Evolutionary conservation across 163 green algal genomes (phyloP), one percentile per base, ranked within the genome.

Genomic region (Trebouxia gelatinosa): DNA sequence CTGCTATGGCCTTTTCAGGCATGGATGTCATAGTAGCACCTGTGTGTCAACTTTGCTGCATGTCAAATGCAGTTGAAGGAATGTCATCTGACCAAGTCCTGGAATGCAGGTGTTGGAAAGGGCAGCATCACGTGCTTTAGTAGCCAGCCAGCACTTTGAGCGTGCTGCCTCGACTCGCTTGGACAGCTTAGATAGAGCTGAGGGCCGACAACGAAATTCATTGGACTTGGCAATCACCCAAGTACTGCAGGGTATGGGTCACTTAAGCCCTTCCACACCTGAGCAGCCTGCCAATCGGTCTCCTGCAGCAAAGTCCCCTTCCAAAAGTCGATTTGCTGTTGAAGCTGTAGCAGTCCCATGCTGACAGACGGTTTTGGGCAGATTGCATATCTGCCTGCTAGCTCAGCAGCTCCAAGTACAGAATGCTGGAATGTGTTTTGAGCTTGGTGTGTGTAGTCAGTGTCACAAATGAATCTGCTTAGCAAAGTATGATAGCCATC

Each of bases 391-490:
- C 51, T 61, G 51, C n/a, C n/a, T n/a, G n/a, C n/a, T 61, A 21
- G 51, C 51, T 61, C 17, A 61, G n/a, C 17, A 21, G 51, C 51
- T 6, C 28, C 51, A 61, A 21, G 51, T 61, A 21, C 51, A 21
- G n/a, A 21, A 61, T 61, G 51, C 51, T 61, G 51, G 51, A 21
- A 61, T 61, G 51, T 61, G 51, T 61, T 61, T n/a, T n/a, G n/a
- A n/a, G n/a, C n/a, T n/a, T n/a, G n/a, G n/a, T n/a, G n/a, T n/a
- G n/a, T n/a, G n/a, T n/a, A n/a, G n/a, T n/a, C n/a, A n/a, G n/a
- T n/a, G n/a, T n/a, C n/a, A n/a, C n/a, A n/a, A n/a, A n/a, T n/a
- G n/a, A n/a, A n/a, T n/a, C n/a, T n/a, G n/a, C n/a, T n/a, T n/a
- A n/a, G n/a, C n/a, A n/a, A n/a, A n/a, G n/a, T n/a, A n/a, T n/a